Percentiles rank a stretch among this genome's conserved stretches.
Evolutionary conservation across 805 yeast species (phyloP).

Genomic region (Schwanniomyces vanrijiae): DNA sequence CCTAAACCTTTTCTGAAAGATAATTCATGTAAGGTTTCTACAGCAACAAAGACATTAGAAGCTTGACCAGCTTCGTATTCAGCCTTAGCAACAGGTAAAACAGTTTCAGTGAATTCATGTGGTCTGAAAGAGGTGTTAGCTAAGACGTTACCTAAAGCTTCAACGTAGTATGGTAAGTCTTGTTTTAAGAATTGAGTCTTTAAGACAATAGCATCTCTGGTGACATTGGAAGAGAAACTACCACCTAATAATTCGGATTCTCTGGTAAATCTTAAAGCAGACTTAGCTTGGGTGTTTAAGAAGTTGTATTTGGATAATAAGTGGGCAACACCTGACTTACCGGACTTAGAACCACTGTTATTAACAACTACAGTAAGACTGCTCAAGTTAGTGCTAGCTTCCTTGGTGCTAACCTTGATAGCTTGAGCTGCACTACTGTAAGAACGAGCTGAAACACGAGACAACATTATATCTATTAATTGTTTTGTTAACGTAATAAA

Average conservation of each 20-base stretch:
- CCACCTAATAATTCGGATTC: constrained; percentile 96
- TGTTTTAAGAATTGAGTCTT: constrained; percentile 81
- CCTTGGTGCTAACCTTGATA: constrained; percentile 53
- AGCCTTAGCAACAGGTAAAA: constrained; percentile 71
- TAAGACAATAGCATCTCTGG: constrained; percentile 83
- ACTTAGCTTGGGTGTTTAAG: constrained; percentile 76
- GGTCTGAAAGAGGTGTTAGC: constrained; percentile 72
- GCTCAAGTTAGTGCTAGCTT: constrained; percentile 67
- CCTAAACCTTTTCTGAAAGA: constrained; percentile 90
- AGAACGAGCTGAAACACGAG: constrained; percentile 43
- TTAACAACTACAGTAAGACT: constrained; percentile 73
- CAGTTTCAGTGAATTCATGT: constrained; percentile 82
- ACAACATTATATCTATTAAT: constrained; percentile 29
- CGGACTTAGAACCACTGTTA: constrained; percentile 80
- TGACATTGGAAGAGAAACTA: constrained; percentile 60
- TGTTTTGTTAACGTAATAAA: background rate
- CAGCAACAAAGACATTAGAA: constrained; percentile 58
- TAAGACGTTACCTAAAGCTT: constrained; percentile 74
- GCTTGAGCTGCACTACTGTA: constrained; percentile 41
- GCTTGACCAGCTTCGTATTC: constrained; percentile 56
- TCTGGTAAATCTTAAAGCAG: constrained; percentile 90
- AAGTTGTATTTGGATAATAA: constrained; percentile 80
- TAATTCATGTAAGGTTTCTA: constrained; percentile 75
- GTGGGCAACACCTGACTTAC: constrained; percentile 81
- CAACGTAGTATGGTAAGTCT: constrained; percentile 89